Evolutionary conservation across 2,329 filamentous ascomycete genomes (phyloP).

Genomic region (Aspergillus glaucus): DNA sequence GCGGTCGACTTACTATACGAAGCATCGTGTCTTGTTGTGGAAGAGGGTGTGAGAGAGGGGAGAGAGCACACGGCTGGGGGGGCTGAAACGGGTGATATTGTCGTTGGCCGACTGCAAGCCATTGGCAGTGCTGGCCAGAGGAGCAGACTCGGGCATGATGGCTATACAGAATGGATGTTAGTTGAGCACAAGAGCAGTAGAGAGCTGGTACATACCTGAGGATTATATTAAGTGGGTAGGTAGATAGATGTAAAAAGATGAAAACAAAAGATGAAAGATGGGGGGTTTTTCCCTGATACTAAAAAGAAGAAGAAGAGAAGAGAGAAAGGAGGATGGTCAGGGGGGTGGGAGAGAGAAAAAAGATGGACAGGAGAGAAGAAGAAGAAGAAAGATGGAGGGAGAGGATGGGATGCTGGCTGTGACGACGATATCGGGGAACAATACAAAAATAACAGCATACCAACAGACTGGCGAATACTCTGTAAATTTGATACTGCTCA

Average conservation of each 20-base stretch:
- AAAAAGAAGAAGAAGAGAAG: conserved; percentile 6
- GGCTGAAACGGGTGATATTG: conserved; percentile 94
- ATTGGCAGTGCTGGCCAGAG: conserved; percentile 45
- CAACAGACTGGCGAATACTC: neutral
- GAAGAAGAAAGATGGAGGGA: conserved; percentile 19
- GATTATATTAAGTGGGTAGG: conserved; percentile 12
- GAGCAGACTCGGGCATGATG: conserved; percentile 52
- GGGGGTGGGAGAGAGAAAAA: conserved; percentile 13
- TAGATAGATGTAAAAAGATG: conserved; percentile 4
- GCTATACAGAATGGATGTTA: conserved; percentile 11
- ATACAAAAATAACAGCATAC: neutral
- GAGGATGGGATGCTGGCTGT: conserved; percentile 8
- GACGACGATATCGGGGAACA: conserved; percentile 7
- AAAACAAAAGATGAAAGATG: conserved; percentile 1
- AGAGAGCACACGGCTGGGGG: conserved; percentile 86
- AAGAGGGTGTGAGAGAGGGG: conserved; percentile 88
- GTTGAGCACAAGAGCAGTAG: no score
- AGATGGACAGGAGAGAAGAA: conserved; percentile 14
- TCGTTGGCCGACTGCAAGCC: conserved; percentile 76
- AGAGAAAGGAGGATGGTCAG: conserved; percentile 6
- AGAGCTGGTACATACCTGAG: conserved; percentile 1
- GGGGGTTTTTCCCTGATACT: neutral
- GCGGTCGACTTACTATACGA: conserved; percentile 69
- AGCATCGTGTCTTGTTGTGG: conserved; percentile 99
- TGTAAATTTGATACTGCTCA: conserved; percentile 1